Conservation (phyloP, 306 rosid species). For the Cajanus cajan region DNA sequence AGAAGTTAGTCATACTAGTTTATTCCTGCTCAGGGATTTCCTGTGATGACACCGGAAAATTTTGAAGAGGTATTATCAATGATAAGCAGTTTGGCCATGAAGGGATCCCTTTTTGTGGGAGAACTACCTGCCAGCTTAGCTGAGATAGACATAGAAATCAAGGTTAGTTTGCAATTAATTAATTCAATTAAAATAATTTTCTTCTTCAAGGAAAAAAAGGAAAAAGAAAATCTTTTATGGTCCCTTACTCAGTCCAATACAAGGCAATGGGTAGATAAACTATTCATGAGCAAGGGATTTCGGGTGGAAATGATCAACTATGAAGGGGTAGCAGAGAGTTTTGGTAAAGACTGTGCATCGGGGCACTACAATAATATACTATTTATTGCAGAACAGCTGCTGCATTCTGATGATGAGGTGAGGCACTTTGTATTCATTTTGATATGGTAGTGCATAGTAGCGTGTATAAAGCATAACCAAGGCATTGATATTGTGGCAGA, state of each 20-base stretch:
- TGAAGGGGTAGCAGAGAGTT: constrained; percentile 49
- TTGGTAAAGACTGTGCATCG: constrained; percentile 46
- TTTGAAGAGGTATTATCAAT: constrained; percentile 56
- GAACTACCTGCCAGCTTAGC: constrained; percentile 65
- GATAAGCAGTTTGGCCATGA: constrained; percentile 60
- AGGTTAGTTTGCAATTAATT: constrained; percentile 42
- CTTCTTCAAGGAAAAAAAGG: not conserved
- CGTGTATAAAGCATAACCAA: not conserved
- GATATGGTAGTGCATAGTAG: not conserved
- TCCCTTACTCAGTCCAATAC: constrained; percentile 41
- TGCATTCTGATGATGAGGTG: constrained; percentile 74
- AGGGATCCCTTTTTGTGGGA: constrained; percentile 62
- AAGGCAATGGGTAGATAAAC: constrained; percentile 58
- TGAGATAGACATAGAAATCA: constrained; percentile 45
- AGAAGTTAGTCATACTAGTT: constrained; percentile 12
- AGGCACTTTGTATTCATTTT: constrained; percentile 5
- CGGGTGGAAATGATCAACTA: constrained; percentile 53
- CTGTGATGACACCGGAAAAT: constrained; percentile 47
- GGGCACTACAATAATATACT: constrained; percentile 40
- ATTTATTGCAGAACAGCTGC: constrained; percentile 72
- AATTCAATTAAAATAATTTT: not conserved
- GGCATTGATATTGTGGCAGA: constrained; percentile 39
- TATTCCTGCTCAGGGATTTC: constrained; percentile 31
- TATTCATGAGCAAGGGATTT: constrained; percentile 75
- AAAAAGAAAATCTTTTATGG: constrained; percentile 12